Evolutionary conservation across 1,284 basidiomycete genomes (phyloP), one percentile per base, ranked within the genome.

Genomic region (Trametes versicolor): DNA sequence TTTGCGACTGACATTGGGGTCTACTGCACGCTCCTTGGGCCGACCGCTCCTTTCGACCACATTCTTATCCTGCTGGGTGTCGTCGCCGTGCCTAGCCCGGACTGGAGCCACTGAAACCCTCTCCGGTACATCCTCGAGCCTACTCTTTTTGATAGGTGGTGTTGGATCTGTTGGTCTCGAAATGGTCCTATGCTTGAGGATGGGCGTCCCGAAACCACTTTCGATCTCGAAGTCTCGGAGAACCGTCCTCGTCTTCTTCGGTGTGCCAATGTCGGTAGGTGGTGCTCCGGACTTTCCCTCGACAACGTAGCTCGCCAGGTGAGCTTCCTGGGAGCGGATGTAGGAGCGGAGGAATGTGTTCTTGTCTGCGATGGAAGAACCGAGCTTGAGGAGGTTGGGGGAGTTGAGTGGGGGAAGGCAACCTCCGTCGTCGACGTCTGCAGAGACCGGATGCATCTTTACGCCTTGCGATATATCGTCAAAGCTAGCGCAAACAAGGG

Each of bases 121-220:
- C 15, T 13, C 41, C 41, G 41, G 2, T n/a, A 2, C 19, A 17
- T 43, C 19, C 19, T 43, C 41, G 6, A 19, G 6, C 17, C 13
- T 17, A 17, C 17, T 13, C 41, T 43, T 43, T 17, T 43, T 43
- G 17, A 17, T 17, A 7, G 6, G 6, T 7, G 4, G 6, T 1
- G 56, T 6, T 5, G 7, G 10, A 19, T 34, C 27, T n/a, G 29
- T 2, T 7, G 32, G 32, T 13, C 23, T 36, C 5, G 5, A 23
- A 3, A 23, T 25, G 23, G 41, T 34, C 29, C 88, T 81, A 47
- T 88, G 79, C 67, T 82, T 85, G 52, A 90, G 76, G n/a, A 89
- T 72, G 12, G 88, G 88, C 4, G 88, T 90, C 36, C 79, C 83
- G 68, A 90, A 87, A 2, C 81, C 82, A 67, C 80, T 79, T 15